A percentile compares a stretch with the other conserved stretches of the same genome.
These are phyloP conservation scores for Microdochium paspali DNA, from an alignment of 2,329 filamentous ascomycete species.

Conservation along the genomic window DNA sequence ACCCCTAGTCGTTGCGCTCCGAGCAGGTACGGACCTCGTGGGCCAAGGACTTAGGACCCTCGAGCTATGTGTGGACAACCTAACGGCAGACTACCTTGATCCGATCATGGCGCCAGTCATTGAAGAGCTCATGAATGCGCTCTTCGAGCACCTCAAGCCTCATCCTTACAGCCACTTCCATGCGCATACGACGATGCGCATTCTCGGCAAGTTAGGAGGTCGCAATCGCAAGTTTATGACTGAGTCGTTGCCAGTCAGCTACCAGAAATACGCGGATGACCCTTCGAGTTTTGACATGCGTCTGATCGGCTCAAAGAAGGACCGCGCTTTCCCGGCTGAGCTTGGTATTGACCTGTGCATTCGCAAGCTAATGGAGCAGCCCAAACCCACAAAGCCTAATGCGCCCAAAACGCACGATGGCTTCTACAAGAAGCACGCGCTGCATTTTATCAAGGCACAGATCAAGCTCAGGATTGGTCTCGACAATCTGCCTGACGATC, in stretches of 20 bases:
- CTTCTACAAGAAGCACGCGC: conserved; percentile 89
- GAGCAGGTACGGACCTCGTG: conserved; percentile 86
- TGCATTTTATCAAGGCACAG: conserved; percentile 79
- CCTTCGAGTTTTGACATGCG: conserved; percentile 78
- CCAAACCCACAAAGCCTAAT: conserved; percentile 47
- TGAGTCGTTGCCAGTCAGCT: conserved; percentile 74
- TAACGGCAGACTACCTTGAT: conserved; percentile 95
- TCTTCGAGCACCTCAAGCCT: conserved; percentile 92
- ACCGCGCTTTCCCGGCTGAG: conserved; percentile 77
- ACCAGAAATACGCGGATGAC: conserved; percentile 81
- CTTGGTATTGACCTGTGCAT: conserved; percentile 86
- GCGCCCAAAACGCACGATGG: conserved; percentile 55
- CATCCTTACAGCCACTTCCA: conserved; percentile 96
- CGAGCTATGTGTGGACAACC: conserved; percentile 94
- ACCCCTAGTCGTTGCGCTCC: conserved; percentile 87
- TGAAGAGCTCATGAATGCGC: conserved; percentile 93
- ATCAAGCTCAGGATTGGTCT: conserved; percentile 83
- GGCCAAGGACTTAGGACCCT: conserved; percentile 88
- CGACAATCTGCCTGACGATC: conserved; percentile 82
- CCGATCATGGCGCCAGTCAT: conserved; percentile 99
- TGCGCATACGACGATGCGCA: conserved; percentile 94
- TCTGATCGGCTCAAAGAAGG: conserved; percentile 80
- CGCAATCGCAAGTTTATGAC: conserved; percentile 94
- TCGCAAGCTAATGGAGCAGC: conserved; percentile 72
- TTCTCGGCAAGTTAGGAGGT: conserved; percentile 90